phyloP scores from a whole-genome alignment of 1,139 yeast genomes.

The Diutina catenulata region DNA sequence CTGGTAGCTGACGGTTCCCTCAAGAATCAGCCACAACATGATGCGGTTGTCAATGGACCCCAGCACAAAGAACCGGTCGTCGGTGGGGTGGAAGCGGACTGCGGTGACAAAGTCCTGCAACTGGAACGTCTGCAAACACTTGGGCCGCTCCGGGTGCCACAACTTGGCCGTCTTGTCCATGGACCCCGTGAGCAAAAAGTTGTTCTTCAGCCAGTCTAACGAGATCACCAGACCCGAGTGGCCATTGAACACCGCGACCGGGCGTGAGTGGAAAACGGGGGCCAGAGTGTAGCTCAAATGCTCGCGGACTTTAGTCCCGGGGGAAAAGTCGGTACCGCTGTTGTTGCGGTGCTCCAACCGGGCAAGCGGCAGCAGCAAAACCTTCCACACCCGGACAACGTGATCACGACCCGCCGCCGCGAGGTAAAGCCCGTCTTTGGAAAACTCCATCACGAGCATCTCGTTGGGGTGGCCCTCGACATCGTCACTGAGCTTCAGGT shows the following conservation, averaged over 20 bases:
- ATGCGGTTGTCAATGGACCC: conserved; percentile 74
- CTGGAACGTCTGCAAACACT: conserved; percentile 51
- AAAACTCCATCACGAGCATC: conserved; percentile 63
- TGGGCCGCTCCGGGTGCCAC: conserved; percentile 71
- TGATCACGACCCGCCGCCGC: conserved; percentile 80
- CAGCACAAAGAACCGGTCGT: conserved; percentile 77
- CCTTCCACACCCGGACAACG: conserved; percentile 65
- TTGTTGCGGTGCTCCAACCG: conserved; percentile 30
- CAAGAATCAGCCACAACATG: conserved; percentile 80
- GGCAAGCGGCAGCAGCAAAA: conserved; percentile 57
- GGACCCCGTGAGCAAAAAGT: conserved; percentile 68
- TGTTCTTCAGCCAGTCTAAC: conserved; percentile 82
- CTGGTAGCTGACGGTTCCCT: conserved; percentile 26
- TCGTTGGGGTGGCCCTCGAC: conserved; percentile 23
- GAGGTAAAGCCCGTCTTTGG: conserved; percentile 66
- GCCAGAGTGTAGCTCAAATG: conserved; percentile 33
- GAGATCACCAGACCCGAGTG: conserved; percentile 63
- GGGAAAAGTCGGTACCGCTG: conserved; percentile 7
- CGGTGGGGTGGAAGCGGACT: conserved; percentile 73
- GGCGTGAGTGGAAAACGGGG: conserved; percentile 70
- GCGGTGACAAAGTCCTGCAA: conserved; percentile 80
- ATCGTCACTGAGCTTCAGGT: conserved; percentile 6
- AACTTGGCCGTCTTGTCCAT: conserved; percentile 76
- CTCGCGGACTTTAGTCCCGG: conserved; percentile 6
- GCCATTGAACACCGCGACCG: conserved; percentile 49